Evolutionary conservation across 2,329 filamentous ascomycete species (phyloP), one percentile per base, ranked within the genome.

Genomic region (Bipolaris bicolor): DNA sequence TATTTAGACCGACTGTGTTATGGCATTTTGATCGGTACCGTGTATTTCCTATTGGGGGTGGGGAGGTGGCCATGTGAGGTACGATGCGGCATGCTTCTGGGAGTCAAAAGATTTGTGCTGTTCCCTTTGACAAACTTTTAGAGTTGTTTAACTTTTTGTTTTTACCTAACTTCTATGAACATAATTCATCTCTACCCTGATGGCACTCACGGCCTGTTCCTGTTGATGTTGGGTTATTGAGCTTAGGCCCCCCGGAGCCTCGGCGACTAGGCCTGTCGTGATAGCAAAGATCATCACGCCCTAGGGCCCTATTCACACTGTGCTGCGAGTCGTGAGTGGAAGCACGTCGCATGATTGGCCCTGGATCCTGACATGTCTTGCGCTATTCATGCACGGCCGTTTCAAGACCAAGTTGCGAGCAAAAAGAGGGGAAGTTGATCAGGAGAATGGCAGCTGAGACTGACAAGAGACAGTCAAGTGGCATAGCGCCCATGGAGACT

Each of bases 21-120:
- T 63, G 70, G 71, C 69, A 73, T 73, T 57, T 58, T 66, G 63
- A 58, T 56, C 65, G 68, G 68, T 66, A 70, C 65, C 64, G 62
- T 69, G 63, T 71, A 57, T 73, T 68, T 63, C 59, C 50, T 63
- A 55, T 58, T 49, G 58, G 58, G 58, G 61, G 58, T 57, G 61
- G 58, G 60, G 58, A 56, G 58, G 58, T 62, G 60, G 58, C 58
- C 65, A 61, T 64, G 55, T 55, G 49, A 60, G 61, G 59, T 60
- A 61, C 52, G 54, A 58, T 57, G 55, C 55, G 58, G 59, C 59
- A 65, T 64, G 63, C 51, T 52, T 49, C 50, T 52, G 53, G 62
- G 66, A 60, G 60, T 61, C 59, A 70, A 70, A 68, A 69, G 57
- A 61, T 64, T 52, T 58, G 50, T 52, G 26, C 43, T 45, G 31